Conservation (phyloP, 2,329 filamentous ascomycete species). For the Arthrinium puccinioides region DNA sequence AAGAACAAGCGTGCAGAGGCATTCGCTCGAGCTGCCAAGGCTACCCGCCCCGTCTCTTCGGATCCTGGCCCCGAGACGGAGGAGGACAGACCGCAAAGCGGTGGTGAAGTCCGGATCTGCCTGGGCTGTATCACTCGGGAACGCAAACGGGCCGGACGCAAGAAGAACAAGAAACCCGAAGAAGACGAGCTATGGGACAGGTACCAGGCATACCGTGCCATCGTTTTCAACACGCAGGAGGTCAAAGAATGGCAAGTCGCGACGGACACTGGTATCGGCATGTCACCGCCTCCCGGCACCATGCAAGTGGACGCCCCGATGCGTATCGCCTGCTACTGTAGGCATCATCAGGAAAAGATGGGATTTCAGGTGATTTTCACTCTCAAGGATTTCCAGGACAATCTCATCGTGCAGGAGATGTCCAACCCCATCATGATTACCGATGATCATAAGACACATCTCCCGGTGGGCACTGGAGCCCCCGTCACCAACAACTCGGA, state of each 20-base stretch:
- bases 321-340: slow-evolving; percentile 95
- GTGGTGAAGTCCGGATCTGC: slow-evolving; percentile 92
- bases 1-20: slow-evolving; percentile 60
- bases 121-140: slow-evolving; percentile 86
- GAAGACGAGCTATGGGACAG: slow-evolving; percentile 83
- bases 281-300: slow-evolving; percentile 36
- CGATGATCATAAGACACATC: slow-evolving; percentile 90
- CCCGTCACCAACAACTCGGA: slow-evolving; percentile 8
- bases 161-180: slow-evolving; percentile 88
- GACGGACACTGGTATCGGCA: slow-evolving; percentile 40
- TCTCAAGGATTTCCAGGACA: slow-evolving; percentile 72
- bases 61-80: slow-evolving; percentile 48
- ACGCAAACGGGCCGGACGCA: slow-evolving; percentile 81
- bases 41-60: slow-evolving; percentile 22
- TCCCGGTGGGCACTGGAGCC: slow-evolving; percentile 25
- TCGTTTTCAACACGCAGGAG: slow-evolving; percentile 88
- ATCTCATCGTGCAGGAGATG: slow-evolving; percentile 75
- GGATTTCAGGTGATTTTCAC: slow-evolving; percentile 94
- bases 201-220: slow-evolving; percentile 72
- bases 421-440: slow-evolving; percentile 93
- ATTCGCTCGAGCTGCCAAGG: slow-evolving; percentile 48
- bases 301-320: slow-evolving; percentile 82
- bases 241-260: slow-evolving; percentile 72
- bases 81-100: slow-evolving; percentile 69
- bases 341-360: slow-evolving; percentile 88